phyloP scores from a whole-genome alignment of 768 basidiomycete genomes.

The Mycena floridula region DNA sequence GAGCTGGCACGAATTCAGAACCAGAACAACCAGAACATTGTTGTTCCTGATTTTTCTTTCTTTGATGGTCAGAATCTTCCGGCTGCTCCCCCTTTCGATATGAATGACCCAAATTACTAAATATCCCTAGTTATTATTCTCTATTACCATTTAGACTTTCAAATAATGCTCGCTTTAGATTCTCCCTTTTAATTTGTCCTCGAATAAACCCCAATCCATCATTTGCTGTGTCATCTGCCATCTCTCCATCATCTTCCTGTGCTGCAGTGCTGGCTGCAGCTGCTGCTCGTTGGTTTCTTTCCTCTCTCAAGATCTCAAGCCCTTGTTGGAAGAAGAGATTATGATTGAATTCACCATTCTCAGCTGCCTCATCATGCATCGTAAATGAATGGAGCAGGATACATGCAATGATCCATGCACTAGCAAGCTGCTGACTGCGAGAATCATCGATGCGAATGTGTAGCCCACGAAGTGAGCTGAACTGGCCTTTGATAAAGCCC shows the following conservation, averaged over 20 bases:
- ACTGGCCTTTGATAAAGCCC: slow-evolving; percentile 10
- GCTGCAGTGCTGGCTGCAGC: no score
- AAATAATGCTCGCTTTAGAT: not conserved
- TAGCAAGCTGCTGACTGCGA: not conserved
- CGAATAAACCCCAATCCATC: not conserved
- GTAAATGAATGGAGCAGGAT: not conserved
- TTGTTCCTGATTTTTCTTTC: not conserved
- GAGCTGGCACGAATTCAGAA: slow-evolving; percentile 3
- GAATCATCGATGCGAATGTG: slow-evolving; percentile 4
- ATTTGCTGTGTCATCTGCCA: not conserved
- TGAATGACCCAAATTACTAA: not conserved
- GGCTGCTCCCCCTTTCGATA: not conserved
- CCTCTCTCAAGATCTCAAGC: not conserved
- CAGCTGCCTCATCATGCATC: not conserved
- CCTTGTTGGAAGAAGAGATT: not conserved
- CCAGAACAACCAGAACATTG: slow-evolving; percentile 1
- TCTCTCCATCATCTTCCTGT: not conserved
- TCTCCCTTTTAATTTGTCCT: not conserved
- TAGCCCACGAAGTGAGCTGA: slow-evolving; percentile 6
- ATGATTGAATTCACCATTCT: not conserved
- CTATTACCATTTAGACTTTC: not conserved
- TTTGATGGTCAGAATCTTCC: not conserved
- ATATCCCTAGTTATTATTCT: not conserved
- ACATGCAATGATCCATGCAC: slow-evolving; percentile 11
- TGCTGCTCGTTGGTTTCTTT: no score